Evolutionary conservation across 441 rosid species (phyloP).

Genomic region (Melastoma candidum): DNA sequence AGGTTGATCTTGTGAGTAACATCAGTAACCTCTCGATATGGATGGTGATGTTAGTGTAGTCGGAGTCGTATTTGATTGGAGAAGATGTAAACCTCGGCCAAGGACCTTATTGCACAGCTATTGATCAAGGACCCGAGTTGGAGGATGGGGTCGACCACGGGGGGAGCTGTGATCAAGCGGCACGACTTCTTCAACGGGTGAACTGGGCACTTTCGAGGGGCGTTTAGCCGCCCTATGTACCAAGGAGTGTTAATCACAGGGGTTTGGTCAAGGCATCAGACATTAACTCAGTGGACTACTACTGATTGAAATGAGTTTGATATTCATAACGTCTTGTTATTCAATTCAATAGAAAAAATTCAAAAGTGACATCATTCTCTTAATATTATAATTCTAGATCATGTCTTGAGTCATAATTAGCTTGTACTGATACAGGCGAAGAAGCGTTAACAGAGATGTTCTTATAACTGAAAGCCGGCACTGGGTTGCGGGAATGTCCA

Average conservation of each 20-base stretch:
- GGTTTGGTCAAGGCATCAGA: slow-evolving; percentile 5
- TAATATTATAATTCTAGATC: no score
- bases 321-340: no score
- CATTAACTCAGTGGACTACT: slow-evolving; percentile 31
- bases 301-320: slow-evolving; percentile 4
- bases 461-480: no score
- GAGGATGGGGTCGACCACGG: slow-evolving; percentile 40
- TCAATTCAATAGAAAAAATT: no score
- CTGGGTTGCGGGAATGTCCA: no score
- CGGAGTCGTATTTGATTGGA: neutral
- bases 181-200: slow-evolving; percentile 41
- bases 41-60: slow-evolving; percentile 30
- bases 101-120: slow-evolving; percentile 42
- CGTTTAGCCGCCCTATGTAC: slow-evolving; percentile 34
- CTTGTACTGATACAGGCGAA: no score
- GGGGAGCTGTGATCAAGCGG: slow-evolving; percentile 37
- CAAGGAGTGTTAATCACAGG: slow-evolving; percentile 13
- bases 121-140: slow-evolving; percentile 40
- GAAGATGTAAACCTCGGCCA: slow-evolving; percentile 15
- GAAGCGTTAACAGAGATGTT: no score
- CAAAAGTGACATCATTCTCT: no score
- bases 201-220: slow-evolving; percentile 57
- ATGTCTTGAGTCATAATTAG: no score
- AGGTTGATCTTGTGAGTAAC: no score
- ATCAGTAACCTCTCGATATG: neutral